Base-by-base conservation (phyloP, 768 basidiomycete species). In the Dioszegia hungarica region DNA sequence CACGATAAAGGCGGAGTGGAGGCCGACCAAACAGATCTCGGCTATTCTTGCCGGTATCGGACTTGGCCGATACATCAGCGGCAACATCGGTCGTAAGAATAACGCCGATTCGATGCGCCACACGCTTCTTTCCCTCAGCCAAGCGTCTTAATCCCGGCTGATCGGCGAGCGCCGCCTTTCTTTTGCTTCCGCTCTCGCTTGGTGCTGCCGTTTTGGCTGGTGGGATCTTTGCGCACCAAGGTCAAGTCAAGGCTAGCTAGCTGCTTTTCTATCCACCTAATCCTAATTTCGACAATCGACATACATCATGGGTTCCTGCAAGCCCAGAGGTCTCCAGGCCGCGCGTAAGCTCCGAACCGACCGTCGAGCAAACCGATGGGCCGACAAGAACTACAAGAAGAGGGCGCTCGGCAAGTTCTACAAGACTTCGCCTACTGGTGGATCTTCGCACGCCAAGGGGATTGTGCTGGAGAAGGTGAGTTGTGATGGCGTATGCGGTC, bases 341-440 rank as follows among this genome's bases (percentile, higher is more conserved):
- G 94, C 92, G 75, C 89, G 95, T 80, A 97, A 97, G 81, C 89
- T 99, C 75, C 88, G 93, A 75, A 93, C 83, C 73, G 83, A 85
- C 80, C 87, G 95, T 70, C 85, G 90, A 67, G 88, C 87, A 79
- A 95, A 97, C 83, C 88, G 94, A 80, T 99, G 95, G 95, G 94
- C 94, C 81, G 93, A 98, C 80, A 94, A 94, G 80, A 81, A 86
- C 41, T 99, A 98, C 82, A 99, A 98, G 86, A 99, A 98, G 81
- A 89, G 95, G 75, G 95, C 95, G 57, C 86, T 99, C 57, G 95
- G 95, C 60, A 99, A 98, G 81, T 85, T 95, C 77, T 99, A 93
- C 88, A 95, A 94, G 83, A 98, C 95, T 75, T 98, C 94, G 29
- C 95, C 95, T 44, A 98, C 95, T 61, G 95, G 92, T 81, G 95